Conservation (phyloP, 2,329 filamentous ascomycete species). For the Verticillium longisporum region DNA sequence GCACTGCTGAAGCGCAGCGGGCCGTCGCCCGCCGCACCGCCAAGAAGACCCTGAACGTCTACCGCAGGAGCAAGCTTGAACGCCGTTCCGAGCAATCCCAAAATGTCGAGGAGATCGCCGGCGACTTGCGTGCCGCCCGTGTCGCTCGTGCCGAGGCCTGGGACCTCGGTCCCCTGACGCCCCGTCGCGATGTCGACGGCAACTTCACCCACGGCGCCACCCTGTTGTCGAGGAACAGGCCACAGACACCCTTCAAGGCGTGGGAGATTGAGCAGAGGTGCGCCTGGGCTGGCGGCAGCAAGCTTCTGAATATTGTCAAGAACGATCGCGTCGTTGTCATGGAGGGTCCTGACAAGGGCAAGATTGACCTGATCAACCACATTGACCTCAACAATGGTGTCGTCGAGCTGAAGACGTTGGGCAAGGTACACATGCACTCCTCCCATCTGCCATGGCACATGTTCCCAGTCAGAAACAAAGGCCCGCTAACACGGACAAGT, state of each 20-base stretch:
- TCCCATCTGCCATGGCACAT: not conserved
- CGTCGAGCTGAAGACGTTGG: constrained; percentile 54
- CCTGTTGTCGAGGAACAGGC: constrained; percentile 24
- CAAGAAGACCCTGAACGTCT: constrained; percentile 27
- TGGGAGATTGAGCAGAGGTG: constrained; percentile 34
- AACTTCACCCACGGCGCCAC: constrained; percentile 46
- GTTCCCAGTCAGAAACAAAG: not conserved
- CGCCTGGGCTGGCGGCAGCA: constrained; percentile 48
- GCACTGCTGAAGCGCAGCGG: constrained; percentile 59
- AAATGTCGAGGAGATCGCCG: constrained; percentile 26
- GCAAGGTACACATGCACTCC: constrained; percentile 47
- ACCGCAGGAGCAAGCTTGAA: constrained; percentile 20
- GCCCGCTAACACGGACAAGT: constrained; percentile 15
- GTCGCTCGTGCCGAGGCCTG: constrained; percentile 66
- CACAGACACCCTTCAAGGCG: constrained; percentile 23
- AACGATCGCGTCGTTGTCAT: constrained; percentile 80
- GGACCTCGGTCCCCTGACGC: constrained; percentile 69
- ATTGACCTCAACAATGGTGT: constrained; percentile 49
- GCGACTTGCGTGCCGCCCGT: constrained; percentile 22
- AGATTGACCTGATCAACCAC: constrained; percentile 65
- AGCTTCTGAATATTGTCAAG: constrained; percentile 53
- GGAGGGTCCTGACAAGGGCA: constrained; percentile 72
- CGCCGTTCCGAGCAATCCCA: constrained; percentile 23
- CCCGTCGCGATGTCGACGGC: constrained; percentile 64
- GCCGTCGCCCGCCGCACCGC: constrained; percentile 46